Base-by-base conservation (phyloP, 1,139 yeast genomes). In the Pichia sp. region DNA sequence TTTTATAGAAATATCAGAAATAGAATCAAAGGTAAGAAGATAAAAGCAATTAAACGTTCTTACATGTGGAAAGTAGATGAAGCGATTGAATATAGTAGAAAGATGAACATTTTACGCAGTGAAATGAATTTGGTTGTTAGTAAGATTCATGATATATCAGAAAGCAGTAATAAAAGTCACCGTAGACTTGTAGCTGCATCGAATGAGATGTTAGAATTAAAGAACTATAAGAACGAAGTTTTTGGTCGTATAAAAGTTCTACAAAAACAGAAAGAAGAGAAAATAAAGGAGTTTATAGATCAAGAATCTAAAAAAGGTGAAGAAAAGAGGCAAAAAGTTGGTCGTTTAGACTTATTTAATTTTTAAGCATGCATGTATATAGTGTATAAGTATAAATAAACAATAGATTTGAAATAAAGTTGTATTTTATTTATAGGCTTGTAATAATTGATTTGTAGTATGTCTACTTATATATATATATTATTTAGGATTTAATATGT, bases 1-100 rank as follows among this genome's bases (percentile, higher is more conserved):
- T 45, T 42, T 27, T 43, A 48, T 36, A 40, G 48, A 30, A 38
- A 32, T 23, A 16, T 42, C 3, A 35, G 50, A 20, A 30, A 16
- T 20, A 27, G 23, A 12, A 39, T 28, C 39, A 47, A 47, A 31
- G 16, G 9, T 5, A 25, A 30, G n/a, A 40, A 42, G 3, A 20
- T 22, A 9, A 37, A 30, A 22, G 12, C 30, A 5, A 36, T 35
- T 20, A 34, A 29, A 24, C 32, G 33, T 20, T 43, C 39, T 45
- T 39, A 30, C 6, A 38, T 43, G 43, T 29, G 37, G 27, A 35
- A 32, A 16, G 27, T 43, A 6, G 28, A 43, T 6, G 36, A 39
- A 24, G 20, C 25, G 10, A 41, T 43, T 5, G 26, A 40, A 4
- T 47, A 47, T 30, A 40, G 23, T 12, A 28, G 16, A 24, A 31